Percentiles rank a stretch among this genome's conserved stretches.
Conservation (phyloP, 2,329 filamentous ascomycete genomes). For the Trichothecium sympodiale region DNA sequence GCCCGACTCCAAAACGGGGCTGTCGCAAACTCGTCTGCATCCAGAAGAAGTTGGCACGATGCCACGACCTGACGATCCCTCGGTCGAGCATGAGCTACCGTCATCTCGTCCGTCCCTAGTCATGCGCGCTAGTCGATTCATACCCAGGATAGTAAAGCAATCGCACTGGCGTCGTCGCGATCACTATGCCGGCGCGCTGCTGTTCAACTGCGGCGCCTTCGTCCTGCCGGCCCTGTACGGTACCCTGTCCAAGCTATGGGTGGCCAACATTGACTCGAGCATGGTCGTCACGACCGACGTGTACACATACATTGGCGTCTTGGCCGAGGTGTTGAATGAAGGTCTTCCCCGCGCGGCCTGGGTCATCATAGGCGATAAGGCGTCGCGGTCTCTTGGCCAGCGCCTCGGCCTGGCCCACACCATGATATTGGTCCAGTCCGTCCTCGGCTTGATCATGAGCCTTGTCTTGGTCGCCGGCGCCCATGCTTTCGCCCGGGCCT, state of each 20-base stretch:
- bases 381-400: slow-evolving; percentile 35
- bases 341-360: slow-evolving; percentile 58
- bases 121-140: no score
- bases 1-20: no score
- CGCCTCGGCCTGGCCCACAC: slow-evolving; percentile 52
- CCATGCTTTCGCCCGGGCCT: slow-evolving; percentile 41
- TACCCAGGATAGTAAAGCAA: no score
- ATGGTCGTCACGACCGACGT: slow-evolving; percentile 26
- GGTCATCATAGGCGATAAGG: slow-evolving; percentile 56
- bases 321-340: slow-evolving; percentile 62
- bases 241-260: slow-evolving; percentile 60
- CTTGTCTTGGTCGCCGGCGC: slow-evolving; percentile 46
- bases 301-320: slow-evolving; percentile 58
- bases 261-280: slow-evolving; percentile 53
- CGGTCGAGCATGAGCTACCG: no score
- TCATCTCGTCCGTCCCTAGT: no score
- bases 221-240: slow-evolving; percentile 54
- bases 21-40: no score
- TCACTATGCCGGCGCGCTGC: slow-evolving; percentile 42
- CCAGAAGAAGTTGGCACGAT: no score
- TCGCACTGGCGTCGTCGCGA: slow-evolving; percentile 7
- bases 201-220: slow-evolving; percentile 54
- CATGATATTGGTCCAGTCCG: slow-evolving; percentile 46
- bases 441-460: slow-evolving; percentile 48
- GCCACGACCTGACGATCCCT: no score